Evolutionary conservation across 768 basidiomycete species (phyloP).

Genomic region (Boletus rex-veris): DNA sequence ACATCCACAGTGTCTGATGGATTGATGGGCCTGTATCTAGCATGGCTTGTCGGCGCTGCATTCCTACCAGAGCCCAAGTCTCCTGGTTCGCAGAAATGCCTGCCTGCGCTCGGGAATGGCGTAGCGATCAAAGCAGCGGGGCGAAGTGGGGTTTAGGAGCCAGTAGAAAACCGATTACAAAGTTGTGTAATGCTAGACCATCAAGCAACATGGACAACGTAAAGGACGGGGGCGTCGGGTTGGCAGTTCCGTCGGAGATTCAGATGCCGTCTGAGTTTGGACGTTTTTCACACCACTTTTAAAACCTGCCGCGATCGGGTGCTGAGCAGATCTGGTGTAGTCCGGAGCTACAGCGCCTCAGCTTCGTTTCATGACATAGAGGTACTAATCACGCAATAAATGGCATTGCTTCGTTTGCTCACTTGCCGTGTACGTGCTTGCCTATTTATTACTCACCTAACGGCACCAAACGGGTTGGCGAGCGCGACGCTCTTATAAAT

Average conservation of each 20-base stretch:
- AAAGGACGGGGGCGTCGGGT: neutral
- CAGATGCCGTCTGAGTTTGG: neutral
- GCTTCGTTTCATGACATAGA: slow-evolving; percentile 5
- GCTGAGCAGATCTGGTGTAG: too few relatives aligned
- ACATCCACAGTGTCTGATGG: slow-evolving; percentile 64
- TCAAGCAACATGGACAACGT: neutral
- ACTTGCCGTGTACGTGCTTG: neutral
- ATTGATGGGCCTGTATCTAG: slow-evolving; percentile 82
- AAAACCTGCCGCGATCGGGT: too few relatives aligned
- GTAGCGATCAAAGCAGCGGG: slow-evolving; percentile 61
- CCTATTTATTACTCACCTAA: slow-evolving; percentile 5
- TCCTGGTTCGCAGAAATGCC: slow-evolving; percentile 35
- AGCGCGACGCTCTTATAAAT: slow-evolving; percentile 20
- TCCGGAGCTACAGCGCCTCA: too few relatives aligned
- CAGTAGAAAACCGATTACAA: neutral
- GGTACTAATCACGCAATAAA: neutral
- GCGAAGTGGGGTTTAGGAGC: slow-evolving; percentile 51
- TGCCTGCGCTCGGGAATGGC: slow-evolving; percentile 45
- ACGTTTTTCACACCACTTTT: neutral
- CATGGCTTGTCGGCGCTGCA: slow-evolving; percentile 84
- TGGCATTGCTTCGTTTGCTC: neutral
- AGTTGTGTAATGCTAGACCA: too few relatives aligned
- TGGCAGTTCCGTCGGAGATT: neutral
- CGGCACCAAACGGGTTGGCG: slow-evolving; percentile 18
- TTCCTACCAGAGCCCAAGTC: slow-evolving; percentile 66